phyloP scores from a whole-genome alignment of 164 flowering plant species.

The Berberis vulgaris region DNA sequence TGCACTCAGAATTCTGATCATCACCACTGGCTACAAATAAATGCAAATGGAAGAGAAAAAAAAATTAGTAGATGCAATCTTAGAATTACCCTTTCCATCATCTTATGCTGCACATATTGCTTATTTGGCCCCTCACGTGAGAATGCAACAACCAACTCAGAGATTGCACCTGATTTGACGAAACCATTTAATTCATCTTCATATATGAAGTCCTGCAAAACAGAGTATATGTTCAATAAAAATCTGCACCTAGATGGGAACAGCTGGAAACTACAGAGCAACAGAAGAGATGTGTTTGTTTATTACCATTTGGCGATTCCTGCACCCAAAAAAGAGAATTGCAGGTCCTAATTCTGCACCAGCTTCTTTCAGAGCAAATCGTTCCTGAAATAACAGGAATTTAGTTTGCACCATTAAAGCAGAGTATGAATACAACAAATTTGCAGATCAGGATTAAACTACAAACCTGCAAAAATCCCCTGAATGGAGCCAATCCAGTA shows the following conservation, averaged over 20 bases:
- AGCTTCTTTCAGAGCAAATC: constrained; percentile 53
- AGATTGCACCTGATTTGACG: constrained; percentile 52
- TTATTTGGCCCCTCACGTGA: constrained; percentile 82
- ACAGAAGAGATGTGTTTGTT: neutral
- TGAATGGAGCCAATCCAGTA: constrained; percentile 91
- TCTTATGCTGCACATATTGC: constrained; percentile 93
- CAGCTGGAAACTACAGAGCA: no score
- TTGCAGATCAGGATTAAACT: constrained; percentile 5
- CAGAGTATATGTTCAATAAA: neutral
- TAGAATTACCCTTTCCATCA: constrained; percentile 57
- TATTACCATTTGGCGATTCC: constrained; percentile 72
- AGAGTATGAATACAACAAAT: neutral
- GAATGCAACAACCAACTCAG: constrained; percentile 81
- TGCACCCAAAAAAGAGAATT: constrained; percentile 76
- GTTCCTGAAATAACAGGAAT: constrained; percentile 46
- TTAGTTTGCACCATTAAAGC: neutral
- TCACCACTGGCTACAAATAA: neutral
- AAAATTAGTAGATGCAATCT: neutral
- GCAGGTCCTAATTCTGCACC: constrained; percentile 74
- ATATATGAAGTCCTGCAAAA: constrained; percentile 72
- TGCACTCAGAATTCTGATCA: neutral
- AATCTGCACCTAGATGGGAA: no score
- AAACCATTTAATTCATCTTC: constrained; percentile 72
- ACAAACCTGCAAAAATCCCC: constrained; percentile 83
- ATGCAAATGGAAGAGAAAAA: neutral